Evolutionary conservation across 495 filamentous ascomycete genomes (phyloP).

Genomic region (Staphylotrichum tortipilum): DNA sequence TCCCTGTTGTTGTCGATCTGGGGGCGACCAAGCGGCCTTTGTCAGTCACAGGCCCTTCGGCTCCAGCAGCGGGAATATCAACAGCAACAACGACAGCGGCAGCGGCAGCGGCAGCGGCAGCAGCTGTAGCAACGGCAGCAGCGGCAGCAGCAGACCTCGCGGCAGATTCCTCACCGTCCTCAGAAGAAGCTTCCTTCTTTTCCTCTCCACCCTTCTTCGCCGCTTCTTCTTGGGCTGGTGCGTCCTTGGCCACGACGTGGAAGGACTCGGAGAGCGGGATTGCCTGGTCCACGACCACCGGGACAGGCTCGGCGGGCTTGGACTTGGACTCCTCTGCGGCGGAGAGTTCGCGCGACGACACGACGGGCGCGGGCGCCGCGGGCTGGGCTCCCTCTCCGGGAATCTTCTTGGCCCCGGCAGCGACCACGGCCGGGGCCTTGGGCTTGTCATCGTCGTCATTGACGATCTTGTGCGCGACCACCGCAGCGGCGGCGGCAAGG

Average conservation of each 20-base stretch:
- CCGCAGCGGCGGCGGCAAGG: conserved; percentile 14
- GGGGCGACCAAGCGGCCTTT: conserved; percentile 16
- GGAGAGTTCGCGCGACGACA: not conserved
- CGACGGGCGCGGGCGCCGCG: no score
- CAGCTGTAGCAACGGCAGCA: no score
- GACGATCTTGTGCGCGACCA: conserved; percentile 13
- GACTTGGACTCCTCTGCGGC: no score
- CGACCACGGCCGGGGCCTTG: not conserved
- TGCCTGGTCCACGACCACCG: conserved; percentile 20
- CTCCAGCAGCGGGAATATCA: conserved; percentile 14
- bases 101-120: no score
- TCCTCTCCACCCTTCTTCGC: conserved; percentile 13
- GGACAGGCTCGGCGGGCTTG: conserved; percentile 19
- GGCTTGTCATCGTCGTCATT: conserved; percentile 11
- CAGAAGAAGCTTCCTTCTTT: conserved; percentile 20
- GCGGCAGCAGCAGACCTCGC: conserved; percentile 16
- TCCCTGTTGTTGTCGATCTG: conserved; percentile 22
- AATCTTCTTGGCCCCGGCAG: not conserved
- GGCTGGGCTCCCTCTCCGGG: conserved; percentile 6
- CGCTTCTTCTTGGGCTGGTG: conserved; percentile 25
- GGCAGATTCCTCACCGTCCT: conserved; percentile 29
- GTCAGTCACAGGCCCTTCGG: conserved; percentile 33
- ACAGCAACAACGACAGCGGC: no score
- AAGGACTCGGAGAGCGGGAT: conserved; percentile 33
- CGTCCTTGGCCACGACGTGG: conserved; percentile 25